phyloP scores from a whole-genome alignment of 75 land plant species.

The Azolla pinnata region DNA sequence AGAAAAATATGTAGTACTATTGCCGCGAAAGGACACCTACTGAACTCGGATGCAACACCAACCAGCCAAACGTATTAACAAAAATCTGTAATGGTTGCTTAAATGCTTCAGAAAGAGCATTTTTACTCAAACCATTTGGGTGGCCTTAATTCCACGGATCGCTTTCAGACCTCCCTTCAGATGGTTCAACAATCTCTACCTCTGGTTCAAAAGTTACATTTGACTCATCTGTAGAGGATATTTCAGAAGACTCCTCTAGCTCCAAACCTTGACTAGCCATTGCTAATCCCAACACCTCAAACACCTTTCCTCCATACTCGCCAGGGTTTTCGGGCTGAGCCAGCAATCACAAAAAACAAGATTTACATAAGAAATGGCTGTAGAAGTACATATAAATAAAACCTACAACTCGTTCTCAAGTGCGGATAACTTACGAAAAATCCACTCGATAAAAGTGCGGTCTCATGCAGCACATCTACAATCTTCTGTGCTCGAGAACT shows the following conservation, averaged over 20 bases:
- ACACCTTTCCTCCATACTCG: slow-evolving; percentile 77
- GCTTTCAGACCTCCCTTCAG: slow-evolving; percentile 69
- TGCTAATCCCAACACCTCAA: slow-evolving; percentile 81
- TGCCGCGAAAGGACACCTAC: no score
- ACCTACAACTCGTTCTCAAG: neutral
- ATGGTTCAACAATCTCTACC: slow-evolving; percentile 71
- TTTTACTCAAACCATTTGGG: neutral
- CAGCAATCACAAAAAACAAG: neutral
- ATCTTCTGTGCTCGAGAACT: slow-evolving; percentile 64
- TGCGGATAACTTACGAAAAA: slow-evolving; percentile 52
- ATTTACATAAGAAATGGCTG: neutral
- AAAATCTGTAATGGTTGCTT: neutral
- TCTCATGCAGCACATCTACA: slow-evolving; percentile 73
- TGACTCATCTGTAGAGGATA: slow-evolving; percentile 15
- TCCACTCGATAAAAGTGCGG: slow-evolving; percentile 92
- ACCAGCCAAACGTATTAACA: no score
- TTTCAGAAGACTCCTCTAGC: slow-evolving; percentile 3
- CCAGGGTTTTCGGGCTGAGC: slow-evolving; percentile 99
- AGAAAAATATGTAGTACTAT: no score
- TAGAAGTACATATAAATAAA: neutral
- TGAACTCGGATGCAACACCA: no score
- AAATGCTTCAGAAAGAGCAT: neutral
- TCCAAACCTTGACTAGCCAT: slow-evolving; percentile 29
- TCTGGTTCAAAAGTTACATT: slow-evolving; percentile 9
- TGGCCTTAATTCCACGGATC: slow-evolving; percentile 65